phyloP scores from a whole-genome alignment of 23 red algal species.

The Gracilaria domingensis region DNA sequence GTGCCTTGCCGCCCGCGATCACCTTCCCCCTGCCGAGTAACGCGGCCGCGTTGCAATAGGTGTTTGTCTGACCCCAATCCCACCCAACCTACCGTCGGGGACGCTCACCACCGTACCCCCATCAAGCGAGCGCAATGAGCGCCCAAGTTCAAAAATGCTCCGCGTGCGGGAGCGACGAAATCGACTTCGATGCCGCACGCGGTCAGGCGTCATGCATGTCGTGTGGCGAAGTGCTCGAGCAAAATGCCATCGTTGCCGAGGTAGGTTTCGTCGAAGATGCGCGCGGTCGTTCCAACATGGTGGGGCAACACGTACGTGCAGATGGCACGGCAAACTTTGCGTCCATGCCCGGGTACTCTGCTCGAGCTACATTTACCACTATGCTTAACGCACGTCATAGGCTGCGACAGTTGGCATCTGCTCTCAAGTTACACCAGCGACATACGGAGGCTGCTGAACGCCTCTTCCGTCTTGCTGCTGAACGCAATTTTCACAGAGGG shows the following conservation, averaged over 20 bases:
- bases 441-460: slow-evolving; percentile 81
- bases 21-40: background rate
- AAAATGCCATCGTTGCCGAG: slow-evolving; percentile 88
- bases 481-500: slow-evolving; percentile 94
- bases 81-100: background rate
- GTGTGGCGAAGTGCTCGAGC: slow-evolving; percentile 89
- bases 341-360: slow-evolving; percentile 65
- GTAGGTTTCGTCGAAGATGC: slow-evolving; percentile 87
- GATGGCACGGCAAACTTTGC: slow-evolving; percentile 44
- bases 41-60: too few relatives aligned
- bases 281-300: slow-evolving; percentile 79
- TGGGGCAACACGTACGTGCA: slow-evolving; percentile 81
- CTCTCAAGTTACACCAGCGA: slow-evolving; percentile 67
- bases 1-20: background rate
- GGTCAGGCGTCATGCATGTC: slow-evolving; percentile 86
- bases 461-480: slow-evolving; percentile 80
- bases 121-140: background rate
- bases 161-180: slow-evolving; percentile 81
- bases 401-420: slow-evolving; percentile 64
- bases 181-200: slow-evolving; percentile 72
- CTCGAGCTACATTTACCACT: slow-evolving; percentile 78
- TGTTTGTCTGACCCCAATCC: too few relatives aligned
- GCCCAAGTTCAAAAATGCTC: slow-evolving; percentile 60
- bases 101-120: background rate
- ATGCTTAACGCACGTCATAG: slow-evolving; percentile 78